A percentile compares a stretch with the other conserved stretches of the same genome.
Conservation (phyloP, 2,329 filamentous ascomycete species). For the Aspergillus tubingensis region DNA sequence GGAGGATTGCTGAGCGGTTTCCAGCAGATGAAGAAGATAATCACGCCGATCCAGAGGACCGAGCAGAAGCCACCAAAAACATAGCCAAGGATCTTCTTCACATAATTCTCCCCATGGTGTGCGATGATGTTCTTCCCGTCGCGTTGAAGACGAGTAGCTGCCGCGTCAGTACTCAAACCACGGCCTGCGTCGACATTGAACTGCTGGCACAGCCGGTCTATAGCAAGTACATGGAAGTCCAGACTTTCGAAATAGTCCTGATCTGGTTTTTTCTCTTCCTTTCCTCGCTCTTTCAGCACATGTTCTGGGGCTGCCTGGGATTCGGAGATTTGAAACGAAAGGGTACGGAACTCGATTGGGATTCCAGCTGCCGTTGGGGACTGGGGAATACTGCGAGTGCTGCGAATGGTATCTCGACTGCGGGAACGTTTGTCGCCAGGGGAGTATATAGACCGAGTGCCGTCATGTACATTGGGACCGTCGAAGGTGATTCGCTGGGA, state of each 20-base stretch:
- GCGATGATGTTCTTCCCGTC: slow-evolving; percentile 70
- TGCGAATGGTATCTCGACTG: slow-evolving; percentile 15
- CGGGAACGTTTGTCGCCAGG: slow-evolving; percentile 11
- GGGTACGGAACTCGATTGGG: slow-evolving; percentile 41
- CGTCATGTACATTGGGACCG: neutral
- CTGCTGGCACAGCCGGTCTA: slow-evolving; percentile 60
- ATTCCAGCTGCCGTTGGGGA: slow-evolving; percentile 24
- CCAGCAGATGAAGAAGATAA: slow-evolving; percentile 78
- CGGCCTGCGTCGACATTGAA: slow-evolving; percentile 59
- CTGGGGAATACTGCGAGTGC: slow-evolving; percentile 3
- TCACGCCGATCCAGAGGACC: slow-evolving; percentile 67
- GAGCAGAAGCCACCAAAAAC: slow-evolving; percentile 80
- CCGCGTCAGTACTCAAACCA: slow-evolving; percentile 63
- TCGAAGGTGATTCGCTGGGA: slow-evolving; percentile 1
- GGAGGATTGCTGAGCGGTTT: slow-evolving; percentile 72
- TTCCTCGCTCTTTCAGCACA: slow-evolving; percentile 18
- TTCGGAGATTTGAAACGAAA: slow-evolving; percentile 43
- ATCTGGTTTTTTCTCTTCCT: slow-evolving; percentile 33
- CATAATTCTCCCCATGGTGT: slow-evolving; percentile 63
- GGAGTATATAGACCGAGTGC: slow-evolving; percentile 1
- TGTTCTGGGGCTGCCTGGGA: slow-evolving; percentile 37
- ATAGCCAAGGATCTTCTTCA: slow-evolving; percentile 65
- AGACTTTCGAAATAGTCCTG: slow-evolving; percentile 60
- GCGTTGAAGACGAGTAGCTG: slow-evolving; percentile 57
- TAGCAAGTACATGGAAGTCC: slow-evolving; percentile 66